Conservation (phyloP, 352 stramenopile species). For the Pythium periplocum region DNA sequence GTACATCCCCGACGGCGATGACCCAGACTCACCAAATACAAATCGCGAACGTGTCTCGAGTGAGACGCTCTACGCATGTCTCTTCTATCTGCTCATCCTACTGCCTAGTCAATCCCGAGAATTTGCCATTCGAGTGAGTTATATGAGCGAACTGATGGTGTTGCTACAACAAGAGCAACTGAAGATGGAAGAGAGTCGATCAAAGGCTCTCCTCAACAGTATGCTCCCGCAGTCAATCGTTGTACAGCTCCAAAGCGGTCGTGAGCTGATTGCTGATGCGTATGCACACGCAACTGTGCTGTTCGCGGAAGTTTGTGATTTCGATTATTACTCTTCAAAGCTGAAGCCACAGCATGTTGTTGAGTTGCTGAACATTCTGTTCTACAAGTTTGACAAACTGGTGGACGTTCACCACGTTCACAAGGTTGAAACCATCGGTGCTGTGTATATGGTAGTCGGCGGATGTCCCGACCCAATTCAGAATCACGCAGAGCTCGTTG, state of each 20-base stretch:
- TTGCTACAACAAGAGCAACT: conserved; percentile 76
- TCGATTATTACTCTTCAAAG: conserved; percentile 77
- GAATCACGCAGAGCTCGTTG: conserved; percentile 77
- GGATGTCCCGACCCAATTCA: conserved; percentile 63
- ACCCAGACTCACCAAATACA: conserved; percentile 18
- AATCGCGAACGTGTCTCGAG: conserved; percentile 44
- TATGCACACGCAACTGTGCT: conserved; percentile 71
- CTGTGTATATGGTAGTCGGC: conserved; percentile 87
- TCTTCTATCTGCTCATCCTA: conserved; percentile 81
- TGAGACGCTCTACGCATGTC: conserved; percentile 73
- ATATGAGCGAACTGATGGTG: conserved; percentile 85
- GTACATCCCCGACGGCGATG: conserved; percentile 36
- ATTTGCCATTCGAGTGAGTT: conserved; percentile 76
- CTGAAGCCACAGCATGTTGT: conserved; percentile 82
- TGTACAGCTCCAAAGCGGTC: conserved; percentile 64
- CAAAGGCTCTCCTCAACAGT: conserved; percentile 73
- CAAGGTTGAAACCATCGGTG: conserved; percentile 89
- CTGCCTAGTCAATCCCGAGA: conserved; percentile 72
- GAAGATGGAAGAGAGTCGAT: conserved; percentile 74
- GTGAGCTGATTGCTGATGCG: conserved; percentile 79
- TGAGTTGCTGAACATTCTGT: conserved; percentile 85
- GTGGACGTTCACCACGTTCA: conserved; percentile 85
- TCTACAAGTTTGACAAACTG: conserved; percentile 87
- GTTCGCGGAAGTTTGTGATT: conserved; percentile 81
- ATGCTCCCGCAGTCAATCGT: conserved; percentile 82